Base-by-base conservation (phyloP, 192 early-diverging fungal species). In the Backusella australiensis region DNA sequence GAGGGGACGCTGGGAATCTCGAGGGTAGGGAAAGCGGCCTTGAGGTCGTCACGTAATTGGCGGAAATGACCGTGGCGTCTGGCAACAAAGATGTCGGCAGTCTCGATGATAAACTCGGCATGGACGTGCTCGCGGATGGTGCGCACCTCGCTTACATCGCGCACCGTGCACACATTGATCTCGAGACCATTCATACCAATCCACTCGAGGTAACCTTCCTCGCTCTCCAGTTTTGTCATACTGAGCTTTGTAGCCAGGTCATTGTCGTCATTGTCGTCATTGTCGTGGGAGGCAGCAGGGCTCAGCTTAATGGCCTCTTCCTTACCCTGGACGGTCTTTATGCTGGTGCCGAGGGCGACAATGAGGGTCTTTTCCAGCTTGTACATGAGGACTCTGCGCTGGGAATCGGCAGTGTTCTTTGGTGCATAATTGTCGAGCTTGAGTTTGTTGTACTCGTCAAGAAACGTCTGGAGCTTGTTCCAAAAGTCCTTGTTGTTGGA, bases 41-140 rank as follows among this genome's bases (percentile, higher is more conserved):
- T 75, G 34, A 90, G 66, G 36, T 84, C 79, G 21, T 77, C 67
- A 29, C 83, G 76, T 7, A 90, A 77, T 8, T 71, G 71, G 26
- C 84, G 75, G 76, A 90, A 90, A 4, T 82, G 78, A 36, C 83
- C 81, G 46, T 85, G 77, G 7, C 87, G 82, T 59, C 80, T 82
- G 1, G 84, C 87, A 11, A 90, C 87, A 21, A 75, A 73, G 11
- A 63, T 3, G 6, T 63, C 56, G 23, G 7, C 26, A 1, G 56
- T 81, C 12, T 77, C 59, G 1, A 88, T 73, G 42, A 90, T 75
- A 75, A 85, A 90, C 74, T 84, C 85, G 4, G 80, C 77, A 69
- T 86, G 82, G 6, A 78, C 70, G 19, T 83, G 71, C 21, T 86
- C 86, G 29, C 85, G 78, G 26, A 89, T 65, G 35, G 84, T 82